phyloP scores from a whole-genome alignment of 495 filamentous ascomycete species.

The Paragyromitra xinjiangensis region DNA sequence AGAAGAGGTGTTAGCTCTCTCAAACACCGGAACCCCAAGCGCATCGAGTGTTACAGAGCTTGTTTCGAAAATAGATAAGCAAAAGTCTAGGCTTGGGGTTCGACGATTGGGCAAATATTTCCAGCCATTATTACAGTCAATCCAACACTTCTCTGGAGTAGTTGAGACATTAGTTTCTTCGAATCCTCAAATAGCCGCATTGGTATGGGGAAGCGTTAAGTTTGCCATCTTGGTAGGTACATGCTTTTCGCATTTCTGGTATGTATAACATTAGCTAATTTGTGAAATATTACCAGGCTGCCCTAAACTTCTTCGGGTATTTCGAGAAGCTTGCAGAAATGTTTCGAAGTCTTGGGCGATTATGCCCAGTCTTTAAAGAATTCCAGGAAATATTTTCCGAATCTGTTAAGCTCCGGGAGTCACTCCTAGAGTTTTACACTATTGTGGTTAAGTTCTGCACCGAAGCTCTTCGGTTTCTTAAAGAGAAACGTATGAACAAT shows the following conservation, averaged over 20 bases:
- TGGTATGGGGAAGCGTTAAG: slow-evolving; percentile 50
- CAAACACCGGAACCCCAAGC: neutral
- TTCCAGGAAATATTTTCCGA: slow-evolving; percentile 27
- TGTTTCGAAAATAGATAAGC: slow-evolving; percentile 13
- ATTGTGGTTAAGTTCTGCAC: slow-evolving; percentile 22
- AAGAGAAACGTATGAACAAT: neutral
- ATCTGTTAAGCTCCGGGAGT: slow-evolving; percentile 25
- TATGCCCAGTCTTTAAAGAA: slow-evolving; percentile 22
- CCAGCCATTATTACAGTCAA: slow-evolving; percentile 32
- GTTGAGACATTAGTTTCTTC: slow-evolving; percentile 35
- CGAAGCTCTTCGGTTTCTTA: slow-evolving; percentile 37
- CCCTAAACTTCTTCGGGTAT: slow-evolving; percentile 35
- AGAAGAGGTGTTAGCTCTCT: slow-evolving; percentile 19
- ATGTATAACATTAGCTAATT: slow-evolving; percentile 3
- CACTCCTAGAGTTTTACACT: slow-evolving; percentile 34
- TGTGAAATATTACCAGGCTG: neutral
- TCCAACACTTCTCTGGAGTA: slow-evolving; percentile 30
- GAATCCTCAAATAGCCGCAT: slow-evolving; percentile 27
- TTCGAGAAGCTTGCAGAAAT: slow-evolving; percentile 34
- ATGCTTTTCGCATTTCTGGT: neutral
- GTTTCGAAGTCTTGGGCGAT: slow-evolving; percentile 8
- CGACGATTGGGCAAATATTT: slow-evolving; percentile 9
- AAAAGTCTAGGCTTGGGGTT: slow-evolving; percentile 7
- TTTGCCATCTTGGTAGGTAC: slow-evolving; percentile 37
- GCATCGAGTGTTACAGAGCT: slow-evolving; percentile 23